Evolutionary conservation across 179 eudicot species (phyloP).

Genomic region (Silene noctiflora): DNA sequence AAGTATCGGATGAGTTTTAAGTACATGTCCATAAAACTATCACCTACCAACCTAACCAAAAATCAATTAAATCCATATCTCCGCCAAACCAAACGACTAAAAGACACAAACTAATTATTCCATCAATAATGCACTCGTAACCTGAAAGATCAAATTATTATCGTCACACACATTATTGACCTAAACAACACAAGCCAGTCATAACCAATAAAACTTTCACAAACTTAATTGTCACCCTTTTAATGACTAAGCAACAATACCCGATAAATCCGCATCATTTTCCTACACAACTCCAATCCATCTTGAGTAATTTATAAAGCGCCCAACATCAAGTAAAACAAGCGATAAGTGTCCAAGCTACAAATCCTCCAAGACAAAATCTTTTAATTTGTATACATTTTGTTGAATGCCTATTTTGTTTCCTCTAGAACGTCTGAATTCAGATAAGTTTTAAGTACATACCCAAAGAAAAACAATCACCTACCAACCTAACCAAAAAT

Average conservation of each 20-base stretch:
- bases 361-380: too few relatives aligned
- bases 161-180: background rate
- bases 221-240: constrained; percentile 1
- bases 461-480: constrained; percentile 5
- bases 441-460: background rate
- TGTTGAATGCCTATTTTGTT: too few relatives aligned
- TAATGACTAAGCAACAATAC: background rate
- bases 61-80: background rate
- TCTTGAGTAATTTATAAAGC: background rate
- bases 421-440: background rate
- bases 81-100: constrained; percentile 4
- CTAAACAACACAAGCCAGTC: constrained; percentile 9
- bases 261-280: background rate
- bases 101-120: background rate
- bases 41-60: background rate
- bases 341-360: too few relatives aligned
- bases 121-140: background rate
- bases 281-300: background rate
- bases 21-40: background rate
- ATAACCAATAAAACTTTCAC: background rate
- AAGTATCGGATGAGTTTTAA: background rate
- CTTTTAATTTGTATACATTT: too few relatives aligned
- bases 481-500: background rate
- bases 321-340: background rate
- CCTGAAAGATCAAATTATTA: background rate